Percentiles rank a stretch among this genome's conserved stretches.
These are phyloP conservation scores for Cynara cardunculus DNA, from an alignment of 129 eudicot species.

Conservation along the genomic window DNA sequence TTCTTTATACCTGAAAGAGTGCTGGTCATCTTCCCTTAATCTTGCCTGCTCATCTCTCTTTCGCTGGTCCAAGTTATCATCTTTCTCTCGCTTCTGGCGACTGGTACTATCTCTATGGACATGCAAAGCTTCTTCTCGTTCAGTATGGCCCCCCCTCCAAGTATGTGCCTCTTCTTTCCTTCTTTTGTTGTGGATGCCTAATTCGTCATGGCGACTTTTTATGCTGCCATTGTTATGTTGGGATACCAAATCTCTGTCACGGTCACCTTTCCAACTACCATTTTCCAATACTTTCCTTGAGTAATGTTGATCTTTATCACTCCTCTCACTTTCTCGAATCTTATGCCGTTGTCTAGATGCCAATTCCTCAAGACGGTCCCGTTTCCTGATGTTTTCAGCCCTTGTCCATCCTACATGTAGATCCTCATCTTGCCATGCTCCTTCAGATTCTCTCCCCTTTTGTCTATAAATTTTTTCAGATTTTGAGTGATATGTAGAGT, in stretches of 20 bases:
- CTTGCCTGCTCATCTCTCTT: conserved; percentile 55
- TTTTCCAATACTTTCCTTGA: conserved; percentile 56
- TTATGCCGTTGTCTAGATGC: conserved; percentile 52
- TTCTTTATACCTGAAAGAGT: conserved; percentile 54
- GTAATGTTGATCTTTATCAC: conserved; percentile 54
- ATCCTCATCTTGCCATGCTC: conserved; percentile 59
- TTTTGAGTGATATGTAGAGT: conserved; percentile 40
- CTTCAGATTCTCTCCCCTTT: conserved; percentile 71
- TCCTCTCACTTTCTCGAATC: conserved; percentile 60
- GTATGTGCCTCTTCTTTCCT: conserved; percentile 48
- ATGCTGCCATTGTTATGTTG: conserved; percentile 41
- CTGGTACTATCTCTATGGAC: conserved; percentile 51
- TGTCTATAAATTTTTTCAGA: conserved; percentile 51
- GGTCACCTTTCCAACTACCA: conserved; percentile 61
- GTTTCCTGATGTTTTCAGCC: conserved; percentile 59
- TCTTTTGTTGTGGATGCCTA: conserved; percentile 53
- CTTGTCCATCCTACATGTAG: conserved; percentile 43
- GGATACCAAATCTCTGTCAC: conserved; percentile 49
- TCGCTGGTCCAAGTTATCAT: conserved; percentile 54
- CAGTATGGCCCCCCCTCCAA: conserved; percentile 42
- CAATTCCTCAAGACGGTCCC: conserved; percentile 52
- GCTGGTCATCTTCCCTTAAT: conserved; percentile 56
- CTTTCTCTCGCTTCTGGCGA: conserved; percentile 80
- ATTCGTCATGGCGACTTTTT: conserved; percentile 41
- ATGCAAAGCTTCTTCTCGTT: conserved; percentile 45